Base-by-base conservation (phyloP, 2,329 filamentous ascomycete species). In the Hymenoscyphus fraxineus region DNA sequence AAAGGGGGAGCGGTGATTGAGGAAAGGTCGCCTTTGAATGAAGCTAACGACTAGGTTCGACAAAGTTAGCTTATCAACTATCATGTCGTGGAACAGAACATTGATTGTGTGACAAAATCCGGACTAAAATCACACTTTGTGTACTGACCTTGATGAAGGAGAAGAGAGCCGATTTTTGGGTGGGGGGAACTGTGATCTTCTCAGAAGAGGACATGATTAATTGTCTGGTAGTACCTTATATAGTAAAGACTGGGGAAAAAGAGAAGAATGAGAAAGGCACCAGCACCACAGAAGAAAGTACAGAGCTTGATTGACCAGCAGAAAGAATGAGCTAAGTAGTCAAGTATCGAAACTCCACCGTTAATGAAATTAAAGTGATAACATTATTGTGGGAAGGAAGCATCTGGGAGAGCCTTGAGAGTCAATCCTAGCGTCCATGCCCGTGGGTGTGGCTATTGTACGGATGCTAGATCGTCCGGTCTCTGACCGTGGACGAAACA, bases 1-100 rank as follows among this genome's bases (percentile, higher is more conserved):
- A 93, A 93, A n/a, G 91, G 90, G 60, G 91, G 91, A 39, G 91
- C 91, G 41, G 91, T 93, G 71, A 93, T 80, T 67, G 89, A 91
- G 55, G 90, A 88, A 64, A 93, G 84, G 76, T 94, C 91, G 73
- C 91, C 91, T 76, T 90, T 92, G 81, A 93, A 93, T 10, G 89
- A 91, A 64, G 89, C 88, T 73, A 93, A 89, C 61, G 90, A 92
- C 87, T 72, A 61, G 6, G 35, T 38, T 57, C 13, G 61, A 58
- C 38, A 60, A 32, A 59, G 39, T 22, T 16, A 22, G 47, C 55
- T 38, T 22, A 15, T 7, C 27, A 59, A 19, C 15, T 15, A 40
- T 19, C 16, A 12, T 31, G 3, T 59, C 27, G 58, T 19, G 41
- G n/a, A 13, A 60, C 27, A 15, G 39, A 41, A 51, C n/a, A 27